A percentile compares a stretch with the other conserved stretches of the same genome.
phyloP scores from a whole-genome alignment of 805 yeast species.

The Cyberlindnera mississippiensis region DNA sequence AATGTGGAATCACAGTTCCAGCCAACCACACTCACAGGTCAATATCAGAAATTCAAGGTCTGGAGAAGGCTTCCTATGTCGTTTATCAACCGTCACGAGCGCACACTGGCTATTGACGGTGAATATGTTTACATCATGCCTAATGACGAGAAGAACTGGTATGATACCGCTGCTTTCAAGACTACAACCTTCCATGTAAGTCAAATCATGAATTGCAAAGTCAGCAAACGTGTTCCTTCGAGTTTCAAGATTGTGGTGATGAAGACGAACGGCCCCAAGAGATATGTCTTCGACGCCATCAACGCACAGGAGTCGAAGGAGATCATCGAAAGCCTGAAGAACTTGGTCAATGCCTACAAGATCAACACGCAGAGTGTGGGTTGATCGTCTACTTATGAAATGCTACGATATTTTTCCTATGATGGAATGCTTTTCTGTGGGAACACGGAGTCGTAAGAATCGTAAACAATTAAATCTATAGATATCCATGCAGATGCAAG shows the following conservation, averaged over 20 bases:
- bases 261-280: conserved; percentile 65
- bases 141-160: conserved; percentile 70
- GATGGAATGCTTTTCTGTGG: not conserved
- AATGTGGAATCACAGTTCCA: conserved; percentile 17
- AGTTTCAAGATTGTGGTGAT: conserved; percentile 79
- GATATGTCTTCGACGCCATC: conserved; percentile 83
- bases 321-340: conserved; percentile 66
- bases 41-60: conserved; percentile 77
- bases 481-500: no score
- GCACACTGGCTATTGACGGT: conserved; percentile 88
- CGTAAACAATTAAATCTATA: no score
- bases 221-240: conserved; percentile 67
- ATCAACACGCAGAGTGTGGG: conserved; percentile 30
- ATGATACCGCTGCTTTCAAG: conserved; percentile 57
- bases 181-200: conserved; percentile 84
- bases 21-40: conserved; percentile 18
- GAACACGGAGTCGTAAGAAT: not conserved
- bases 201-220: conserved; percentile 72
- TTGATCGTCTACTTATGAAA: not conserved
- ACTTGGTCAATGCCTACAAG: conserved; percentile 52
- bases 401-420: not conserved
- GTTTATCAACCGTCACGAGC: conserved; percentile 72
- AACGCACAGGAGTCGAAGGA: conserved; percentile 59
- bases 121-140: conserved; percentile 88
- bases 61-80: conserved; percentile 88